Percentiles rank a stretch among this genome's conserved stretches.
phyloP scores from a whole-genome alignment of 2,329 filamentous ascomycete species.

The Paecilomyces sp. region DNA sequence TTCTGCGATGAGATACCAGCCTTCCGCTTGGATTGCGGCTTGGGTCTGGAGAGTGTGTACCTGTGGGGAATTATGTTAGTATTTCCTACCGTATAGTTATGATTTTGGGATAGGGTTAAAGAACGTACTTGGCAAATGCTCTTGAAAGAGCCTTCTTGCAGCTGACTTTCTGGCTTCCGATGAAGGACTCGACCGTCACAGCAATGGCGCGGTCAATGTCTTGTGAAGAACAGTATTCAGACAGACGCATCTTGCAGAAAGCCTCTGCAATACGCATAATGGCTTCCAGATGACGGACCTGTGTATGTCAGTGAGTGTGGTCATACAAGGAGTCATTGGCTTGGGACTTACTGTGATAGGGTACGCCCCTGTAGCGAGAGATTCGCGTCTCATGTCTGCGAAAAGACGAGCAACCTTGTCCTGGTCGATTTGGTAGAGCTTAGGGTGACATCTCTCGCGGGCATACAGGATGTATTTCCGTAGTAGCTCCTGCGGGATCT shows the following conservation, averaged over 20 bases:
- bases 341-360: slow-evolving; percentile 80
- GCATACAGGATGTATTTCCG: slow-evolving; percentile 97
- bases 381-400: slow-evolving; percentile 91
- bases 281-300: slow-evolving; percentile 96
- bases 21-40: slow-evolving; percentile 31
- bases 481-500: slow-evolving; percentile 84
- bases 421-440: slow-evolving; percentile 95
- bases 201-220: slow-evolving; percentile 97
- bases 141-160: slow-evolving; percentile 93
- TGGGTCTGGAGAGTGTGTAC: slow-evolving; percentile 33
- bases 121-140: slow-evolving; percentile 91
- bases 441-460: slow-evolving; percentile 78
- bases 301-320: not conserved
- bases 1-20: slow-evolving; percentile 28
- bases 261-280: slow-evolving; percentile 93
- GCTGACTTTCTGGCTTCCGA: slow-evolving; percentile 92
- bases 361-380: slow-evolving; percentile 87
- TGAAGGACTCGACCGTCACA: slow-evolving; percentile 92
- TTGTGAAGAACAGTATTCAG: slow-evolving; percentile 80
- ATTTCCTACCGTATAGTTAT: not conserved
- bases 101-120: slow-evolving; percentile 22
- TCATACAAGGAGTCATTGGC: slow-evolving; percentile 7
- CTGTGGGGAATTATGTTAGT: slow-evolving; percentile 10
- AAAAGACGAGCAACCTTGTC: slow-evolving; percentile 94
- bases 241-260: slow-evolving; percentile 97